These are phyloP conservation scores for Coemansia sp. DNA, from an alignment of 192 early-diverging fungal species.

Conservation along the genomic window DNA sequence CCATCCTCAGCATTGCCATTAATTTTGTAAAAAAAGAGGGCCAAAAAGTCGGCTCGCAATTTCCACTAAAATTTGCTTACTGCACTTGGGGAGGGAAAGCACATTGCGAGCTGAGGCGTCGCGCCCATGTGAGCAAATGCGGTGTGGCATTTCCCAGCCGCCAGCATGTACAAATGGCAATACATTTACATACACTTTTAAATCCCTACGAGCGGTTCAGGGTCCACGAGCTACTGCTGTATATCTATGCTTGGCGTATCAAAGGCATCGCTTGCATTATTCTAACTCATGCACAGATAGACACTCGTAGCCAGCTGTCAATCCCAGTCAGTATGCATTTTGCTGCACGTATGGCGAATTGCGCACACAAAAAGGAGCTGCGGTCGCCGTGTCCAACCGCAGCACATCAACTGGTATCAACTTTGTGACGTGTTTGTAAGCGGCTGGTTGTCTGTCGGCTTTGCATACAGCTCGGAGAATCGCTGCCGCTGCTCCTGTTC, in stretches of 20 bases:
- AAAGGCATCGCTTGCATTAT: no score
- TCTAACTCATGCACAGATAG: background rate
- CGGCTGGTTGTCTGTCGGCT: background rate
- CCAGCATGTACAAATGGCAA: background rate
- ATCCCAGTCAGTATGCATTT: background rate
- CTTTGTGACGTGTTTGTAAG: background rate
- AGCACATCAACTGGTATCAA: background rate
- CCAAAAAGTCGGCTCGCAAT: background rate
- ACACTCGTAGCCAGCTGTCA: background rate
- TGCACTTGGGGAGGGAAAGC: background rate
- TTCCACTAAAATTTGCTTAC: background rate
- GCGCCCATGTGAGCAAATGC: background rate
- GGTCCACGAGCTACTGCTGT: background rate
- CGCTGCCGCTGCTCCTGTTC: constrained; percentile 38
- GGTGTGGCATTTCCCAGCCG: background rate
- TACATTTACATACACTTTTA: background rate
- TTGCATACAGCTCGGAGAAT: constrained; percentile 29
- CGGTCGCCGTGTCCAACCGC: background rate
- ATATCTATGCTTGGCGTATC: no score
- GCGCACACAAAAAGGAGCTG: background rate
- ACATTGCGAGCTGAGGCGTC: background rate
- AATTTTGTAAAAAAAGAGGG: constrained; percentile 2
- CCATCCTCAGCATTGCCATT: background rate
- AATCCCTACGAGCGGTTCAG: background rate
- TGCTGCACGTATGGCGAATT: background rate